Evolutionary conservation across 495 filamentous ascomycete genomes (phyloP), one percentile per base, ranked within the genome.

Genomic region (Evernia prunastri): DNA sequence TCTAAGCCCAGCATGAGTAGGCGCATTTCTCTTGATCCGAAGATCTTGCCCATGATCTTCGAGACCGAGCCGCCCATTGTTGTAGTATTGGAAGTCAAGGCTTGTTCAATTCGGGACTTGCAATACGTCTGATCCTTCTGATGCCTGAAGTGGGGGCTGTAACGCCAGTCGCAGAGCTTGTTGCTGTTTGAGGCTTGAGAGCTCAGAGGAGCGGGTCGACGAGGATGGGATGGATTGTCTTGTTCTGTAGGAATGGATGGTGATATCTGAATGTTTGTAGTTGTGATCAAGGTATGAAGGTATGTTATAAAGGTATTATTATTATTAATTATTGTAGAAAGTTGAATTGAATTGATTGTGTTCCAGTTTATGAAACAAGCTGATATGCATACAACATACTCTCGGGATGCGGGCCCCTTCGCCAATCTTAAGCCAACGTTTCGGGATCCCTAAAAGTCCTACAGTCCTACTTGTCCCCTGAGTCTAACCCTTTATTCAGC

Each of bases 1-100:
- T 99, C 94, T 71, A 99, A 85, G 82, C 94, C 94, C 73, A 99
- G 92, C 94, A 99, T 99, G 76, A 99, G 79, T 77, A 99, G 64
- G 42, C 69, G 67, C 89, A 98, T 96, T 77, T 98, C 95, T 80
- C 96, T 95, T 58, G 92, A 94, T 77, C 94, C 95, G 78, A 97
- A 97, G 75, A 98, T 91, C 86, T 95, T 97, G 78, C 85, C 86
- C 87, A 96, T 89, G 78, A 92, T 88, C 78, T 92, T 95, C 63
- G 88, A 91, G 69, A 93, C 83, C 74, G 82, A 81, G 66, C 81
- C 89, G 72, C 90, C 90, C 90, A 95, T 95, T 39, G 69, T 78
- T 35, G 43, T 42, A 42, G 60, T 37, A 17, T 25, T 63, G 40
- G 33, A 8, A 31, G 31, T 4, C 39, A 39, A 31, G 29, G 23